Base-by-base conservation (phyloP, 805 yeast species). In the Zygosaccharomyces pseudorouxii region DNA sequence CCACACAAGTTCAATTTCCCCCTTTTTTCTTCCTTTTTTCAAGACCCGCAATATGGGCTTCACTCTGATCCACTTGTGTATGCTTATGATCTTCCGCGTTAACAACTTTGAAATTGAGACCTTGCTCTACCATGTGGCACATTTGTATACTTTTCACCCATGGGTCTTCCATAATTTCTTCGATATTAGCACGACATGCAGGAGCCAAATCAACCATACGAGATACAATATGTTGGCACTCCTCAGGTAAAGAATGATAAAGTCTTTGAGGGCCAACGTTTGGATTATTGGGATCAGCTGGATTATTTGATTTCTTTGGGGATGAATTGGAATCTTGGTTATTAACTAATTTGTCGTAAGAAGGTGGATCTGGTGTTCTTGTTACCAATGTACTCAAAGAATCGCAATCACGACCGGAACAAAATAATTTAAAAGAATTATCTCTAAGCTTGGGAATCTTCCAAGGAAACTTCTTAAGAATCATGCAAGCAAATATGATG, bases 41-140 rank as follows among this genome's bases (percentile, higher is more conserved):
- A 55, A 90, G 76, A 50, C 90, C 84, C 9, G 97, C 96, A 70
- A 90, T 90, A 66, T 90, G 98, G 0, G 98, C 98, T 58, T 88
- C 95, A 51, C 88, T 82, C 64, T 87, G 96, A 57, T 89, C 96
- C 44, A 90, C 97, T 55, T 79, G 80, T 1, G 97, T 88, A 64
- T 90, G 98, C 29, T 75, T 75, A 63, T 90, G 98, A 59, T 81
- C 82, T 6, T 71, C 67, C 18, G 81, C 79, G 19, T 56, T 56
- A 9, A 69, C 58, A 2, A 70, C 67, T 18, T 67, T 67, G 31
- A 70, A 73, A 47, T 75, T 73, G 27, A 71, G 57, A 29, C 58
- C 59, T 30, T 72, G 70, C 45, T 71, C 77, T 27, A 81, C 77
- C 2, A 86, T 76, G 19, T 47, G 41, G 68, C 98, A 90, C 84